phyloP scores from a whole-genome alignment of 129 eudicot genomes.

The Flaveria robusta region DNA sequence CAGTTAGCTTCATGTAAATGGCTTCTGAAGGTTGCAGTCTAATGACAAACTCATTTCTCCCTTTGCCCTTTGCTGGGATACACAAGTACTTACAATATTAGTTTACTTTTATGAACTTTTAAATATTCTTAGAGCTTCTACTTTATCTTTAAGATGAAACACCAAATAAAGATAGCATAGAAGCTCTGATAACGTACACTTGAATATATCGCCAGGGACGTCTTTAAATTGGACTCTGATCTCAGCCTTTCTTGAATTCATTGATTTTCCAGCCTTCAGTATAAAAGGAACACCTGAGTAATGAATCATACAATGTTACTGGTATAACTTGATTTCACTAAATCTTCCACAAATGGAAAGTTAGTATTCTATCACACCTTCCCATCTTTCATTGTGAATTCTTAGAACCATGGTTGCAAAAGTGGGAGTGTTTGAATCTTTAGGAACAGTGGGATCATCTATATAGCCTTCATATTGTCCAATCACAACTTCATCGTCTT shows the following conservation, averaged over 20 bases:
- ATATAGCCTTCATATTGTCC: conserved; percentile 94
- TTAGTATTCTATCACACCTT: conserved; percentile 49
- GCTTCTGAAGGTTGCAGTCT: conserved; percentile 60
- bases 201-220: conserved; percentile 38
- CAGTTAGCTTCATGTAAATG: conserved; percentile 51
- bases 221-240: conserved; percentile 39
- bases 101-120: not conserved
- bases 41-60: conserved; percentile 41
- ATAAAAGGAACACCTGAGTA: conserved; percentile 90
- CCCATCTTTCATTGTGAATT: conserved; percentile 98
- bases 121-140: not conserved
- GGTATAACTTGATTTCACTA: not conserved
- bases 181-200: conserved; percentile 21
- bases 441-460: conserved; percentile 92
- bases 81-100: not conserved
- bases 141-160: not conserved
- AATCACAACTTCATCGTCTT: conserved; percentile 85
- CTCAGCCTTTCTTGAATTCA: conserved; percentile 40
- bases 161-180: not conserved
- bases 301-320: conserved; percentile 9
- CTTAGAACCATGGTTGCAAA: conserved; percentile 80
- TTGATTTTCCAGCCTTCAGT: conserved; percentile 88
- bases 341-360: not conserved
- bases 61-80: conserved; percentile 30
- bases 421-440: conserved; percentile 90